phyloP scores from a whole-genome alignment of 2,329 filamentous ascomycete genomes.

The Cladophialophora psammophila region DNA sequence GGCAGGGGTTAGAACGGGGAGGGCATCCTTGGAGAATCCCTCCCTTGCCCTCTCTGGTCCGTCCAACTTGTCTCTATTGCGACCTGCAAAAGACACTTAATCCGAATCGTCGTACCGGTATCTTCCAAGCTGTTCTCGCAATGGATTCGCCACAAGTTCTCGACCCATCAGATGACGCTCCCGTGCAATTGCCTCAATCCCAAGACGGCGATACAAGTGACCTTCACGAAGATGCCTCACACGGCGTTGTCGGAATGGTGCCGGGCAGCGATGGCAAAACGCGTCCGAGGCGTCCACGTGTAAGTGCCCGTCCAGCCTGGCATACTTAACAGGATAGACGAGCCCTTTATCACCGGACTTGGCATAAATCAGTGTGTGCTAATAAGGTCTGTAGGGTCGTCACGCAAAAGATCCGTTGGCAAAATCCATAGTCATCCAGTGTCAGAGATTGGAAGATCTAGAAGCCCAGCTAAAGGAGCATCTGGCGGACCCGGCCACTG shows the following conservation, averaged over 20 bases:
- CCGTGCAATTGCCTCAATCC: conserved; percentile 2
- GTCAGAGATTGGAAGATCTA: conserved; percentile 36
- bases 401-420: conserved; percentile 38
- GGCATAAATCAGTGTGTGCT: background rate
- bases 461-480: conserved; percentile 34
- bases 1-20: conserved; percentile 25
- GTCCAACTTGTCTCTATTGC: conserved; percentile 26
- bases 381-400: conserved; percentile 23
- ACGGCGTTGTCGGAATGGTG: background rate
- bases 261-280: conserved; percentile 1
- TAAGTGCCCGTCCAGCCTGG: background rate
- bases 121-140: background rate
- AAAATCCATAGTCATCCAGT: conserved; percentile 34
- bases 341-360: background rate
- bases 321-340: background rate
- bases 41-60: no score
- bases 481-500: conserved; percentile 31
- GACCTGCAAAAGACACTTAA: conserved; percentile 27
- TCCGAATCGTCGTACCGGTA: background rate
- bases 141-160: conserved; percentile 21
- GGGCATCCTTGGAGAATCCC: background rate
- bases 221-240: background rate
- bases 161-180: background rate
- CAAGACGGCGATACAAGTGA: conserved; percentile 11
- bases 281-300: background rate